Percentiles rank a stretch among this genome's conserved stretches.
These are phyloP conservation scores for Metschnikowia kofuensis DNA, from an alignment of 805 yeast species.

Conservation along the genomic window DNA sequence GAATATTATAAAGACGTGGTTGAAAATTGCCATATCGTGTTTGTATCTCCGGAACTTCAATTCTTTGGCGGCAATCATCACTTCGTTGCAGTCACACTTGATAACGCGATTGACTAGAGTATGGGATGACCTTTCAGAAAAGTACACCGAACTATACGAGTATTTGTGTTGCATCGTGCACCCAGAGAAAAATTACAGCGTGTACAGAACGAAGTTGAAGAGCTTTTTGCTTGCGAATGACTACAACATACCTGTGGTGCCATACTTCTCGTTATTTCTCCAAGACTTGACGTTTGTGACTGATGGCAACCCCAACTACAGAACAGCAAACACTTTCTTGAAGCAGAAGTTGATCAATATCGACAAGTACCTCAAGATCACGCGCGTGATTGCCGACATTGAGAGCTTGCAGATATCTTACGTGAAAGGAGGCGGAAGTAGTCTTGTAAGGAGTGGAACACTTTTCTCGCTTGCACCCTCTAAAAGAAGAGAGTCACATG, in stretches of 20 bases:
- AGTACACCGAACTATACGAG: constrained; percentile 59
- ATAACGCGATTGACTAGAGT: constrained; percentile 58
- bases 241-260: constrained; percentile 62
- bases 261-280: constrained; percentile 68
- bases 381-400: constrained; percentile 62
- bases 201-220: constrained; percentile 62
- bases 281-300: constrained; percentile 80
- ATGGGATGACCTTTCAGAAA: constrained; percentile 58
- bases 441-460: constrained; percentile 22
- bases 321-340: constrained; percentile 57
- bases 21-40: constrained; percentile 70
- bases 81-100: constrained; percentile 70
- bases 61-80: constrained; percentile 75
- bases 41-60: constrained; percentile 72
- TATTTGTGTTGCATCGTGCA: constrained; percentile 67
- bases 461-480: constrained; percentile 18
- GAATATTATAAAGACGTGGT: constrained; percentile 62
- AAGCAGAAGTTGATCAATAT: constrained; percentile 64
- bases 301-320: constrained; percentile 72
- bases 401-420: constrained; percentile 69
- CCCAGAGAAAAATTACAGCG: constrained; percentile 69
- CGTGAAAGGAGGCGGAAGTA: constrained; percentile 19
- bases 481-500: constrained; percentile 7
- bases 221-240: constrained; percentile 51
- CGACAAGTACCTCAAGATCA: constrained; percentile 68